These are phyloP conservation scores for Sarcodon aspratus DNA, from an alignment of 768 basidiomycete genomes.

Conservation along the genomic window DNA sequence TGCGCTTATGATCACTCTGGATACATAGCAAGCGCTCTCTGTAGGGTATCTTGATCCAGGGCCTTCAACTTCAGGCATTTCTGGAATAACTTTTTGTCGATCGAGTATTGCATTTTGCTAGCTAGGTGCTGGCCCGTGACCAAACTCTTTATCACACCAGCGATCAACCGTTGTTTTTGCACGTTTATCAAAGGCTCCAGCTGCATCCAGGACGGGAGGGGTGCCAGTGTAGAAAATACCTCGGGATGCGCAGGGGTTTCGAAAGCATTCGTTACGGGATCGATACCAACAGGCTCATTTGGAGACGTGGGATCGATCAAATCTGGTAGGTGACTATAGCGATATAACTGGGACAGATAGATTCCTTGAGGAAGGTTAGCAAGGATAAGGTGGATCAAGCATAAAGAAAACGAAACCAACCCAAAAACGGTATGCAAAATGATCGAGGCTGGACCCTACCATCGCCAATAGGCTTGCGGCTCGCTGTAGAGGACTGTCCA, in stretches of 20 bases:
- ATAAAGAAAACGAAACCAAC: slow-evolving; percentile 25
- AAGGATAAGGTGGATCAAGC: neutral
- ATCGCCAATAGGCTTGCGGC: slow-evolving; percentile 25
- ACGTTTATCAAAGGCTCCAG: slow-evolving; percentile 83
- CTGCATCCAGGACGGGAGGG: slow-evolving; percentile 66
- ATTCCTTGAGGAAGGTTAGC: slow-evolving; percentile 35
- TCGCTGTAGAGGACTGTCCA: slow-evolving; percentile 18
- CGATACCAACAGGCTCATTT: slow-evolving; percentile 51
- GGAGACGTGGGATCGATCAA: slow-evolving; percentile 79
- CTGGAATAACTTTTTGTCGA: slow-evolving; percentile 71
- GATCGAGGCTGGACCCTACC: slow-evolving; percentile 29
- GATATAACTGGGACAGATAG: slow-evolving; percentile 64
- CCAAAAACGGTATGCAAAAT: slow-evolving; percentile 76
- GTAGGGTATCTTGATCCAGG: slow-evolving; percentile 42
- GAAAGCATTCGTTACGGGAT: slow-evolving; percentile 50
- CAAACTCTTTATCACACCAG: slow-evolving; percentile 68
- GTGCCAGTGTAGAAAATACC: slow-evolving; percentile 62
- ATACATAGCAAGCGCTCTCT: slow-evolving; percentile 32
- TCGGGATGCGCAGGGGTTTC: slow-evolving; percentile 66
- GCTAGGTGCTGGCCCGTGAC: slow-evolving; percentile 80
- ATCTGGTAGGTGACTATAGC: slow-evolving; percentile 59
- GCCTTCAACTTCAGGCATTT: slow-evolving; percentile 62
- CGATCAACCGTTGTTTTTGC: slow-evolving; percentile 78
- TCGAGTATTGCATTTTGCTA: slow-evolving; percentile 52
- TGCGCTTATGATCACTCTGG: slow-evolving; percentile 8